phyloP scores from a whole-genome alignment of 2,329 filamentous ascomycete species.

The Amauroascus niger region DNA sequence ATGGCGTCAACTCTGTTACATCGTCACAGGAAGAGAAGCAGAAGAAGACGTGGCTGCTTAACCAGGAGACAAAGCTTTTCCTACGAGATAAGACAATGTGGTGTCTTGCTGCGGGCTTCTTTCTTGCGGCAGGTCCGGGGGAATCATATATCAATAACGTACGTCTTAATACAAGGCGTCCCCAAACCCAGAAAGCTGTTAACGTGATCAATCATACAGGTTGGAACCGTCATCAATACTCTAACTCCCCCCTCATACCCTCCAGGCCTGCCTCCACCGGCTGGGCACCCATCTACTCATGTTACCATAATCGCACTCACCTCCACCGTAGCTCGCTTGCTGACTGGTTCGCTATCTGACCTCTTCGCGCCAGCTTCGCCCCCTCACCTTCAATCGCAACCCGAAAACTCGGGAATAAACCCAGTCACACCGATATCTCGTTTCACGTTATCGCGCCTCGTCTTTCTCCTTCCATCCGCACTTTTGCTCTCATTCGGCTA shows the following conservation, averaged over 20 bases:
- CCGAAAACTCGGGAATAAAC: constrained; percentile 26
- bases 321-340: constrained; percentile 79
- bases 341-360: constrained; percentile 82
- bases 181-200: neutral
- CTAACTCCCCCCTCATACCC: constrained; percentile 57
- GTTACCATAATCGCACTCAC: constrained; percentile 87
- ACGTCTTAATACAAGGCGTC: constrained; percentile 14
- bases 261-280: constrained; percentile 41
- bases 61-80: constrained; percentile 79
- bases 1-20: constrained; percentile 17
- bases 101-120: constrained; percentile 82
- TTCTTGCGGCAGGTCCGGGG: constrained; percentile 87
- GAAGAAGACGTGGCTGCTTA: constrained; percentile 85
- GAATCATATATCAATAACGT: constrained; percentile 95
- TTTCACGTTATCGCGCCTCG: constrained; percentile 63
- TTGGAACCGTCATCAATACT: constrained; percentile 86
- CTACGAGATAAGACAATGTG: constrained; percentile 89
- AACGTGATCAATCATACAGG: constrained; percentile 23
- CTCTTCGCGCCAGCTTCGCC: constrained; percentile 62
- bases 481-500: constrained; percentile 66
- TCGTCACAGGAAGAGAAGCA: constrained; percentile 46
- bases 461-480: constrained; percentile 67
- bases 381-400: constrained; percentile 37
- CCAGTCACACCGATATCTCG: constrained; percentile 23
- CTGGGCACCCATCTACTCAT: constrained; percentile 63